Evolutionary conservation across 2,329 filamentous ascomycete species (phyloP), one percentile per base, ranked within the genome.

Genomic region (Diaporthe sp.): DNA sequence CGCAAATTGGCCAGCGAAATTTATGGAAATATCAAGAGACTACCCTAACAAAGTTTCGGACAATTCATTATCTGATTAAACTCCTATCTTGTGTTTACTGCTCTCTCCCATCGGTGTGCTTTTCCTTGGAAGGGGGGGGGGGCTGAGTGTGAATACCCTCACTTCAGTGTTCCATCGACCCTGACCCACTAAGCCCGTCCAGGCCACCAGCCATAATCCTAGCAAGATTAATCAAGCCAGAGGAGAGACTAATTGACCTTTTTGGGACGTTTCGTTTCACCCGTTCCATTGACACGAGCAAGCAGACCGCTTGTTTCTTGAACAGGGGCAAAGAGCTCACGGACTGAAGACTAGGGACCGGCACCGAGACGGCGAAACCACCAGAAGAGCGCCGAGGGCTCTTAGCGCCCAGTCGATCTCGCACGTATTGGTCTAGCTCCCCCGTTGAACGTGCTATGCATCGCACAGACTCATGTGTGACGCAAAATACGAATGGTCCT

Each of bases 331-430:
- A 42, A 55, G n/a, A 70, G 31, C 49, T 28, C 65, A 70, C 65
- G 51, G 65, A 70, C 65, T 53, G n/a, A 53, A 55, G n/a, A 53
- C 65, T 28, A 68, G 65, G 65, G 31, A 28, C 47, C 65, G 65
- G 65, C 65, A 68, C 65, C 34, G 65, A 42, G 65, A 55, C 65
- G 49, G 65, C 65, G 65, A 70, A 70, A 70, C 65, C n/a, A 31
- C 65, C 49, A 55, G 22, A n/a, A 28, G 65, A 55, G n/a, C 15
- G 65, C 65, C 65, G 31, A 55, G 49, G 49, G n/a, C 22, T 55
- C n/a, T 70, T 70, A 39, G 65, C 49, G 65, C 49, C 28, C 17
- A 70, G 65, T 55, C 65, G 49, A 55, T 55, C 65, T 42, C 65
- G 15, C 31, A 55, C 65, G 13, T 55, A 70, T 70, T 55, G 49